These are phyloP conservation scores for Hibiscus tridactylites DNA, from an alignment of 345 rosid species.

Conservation along the genomic window DNA sequence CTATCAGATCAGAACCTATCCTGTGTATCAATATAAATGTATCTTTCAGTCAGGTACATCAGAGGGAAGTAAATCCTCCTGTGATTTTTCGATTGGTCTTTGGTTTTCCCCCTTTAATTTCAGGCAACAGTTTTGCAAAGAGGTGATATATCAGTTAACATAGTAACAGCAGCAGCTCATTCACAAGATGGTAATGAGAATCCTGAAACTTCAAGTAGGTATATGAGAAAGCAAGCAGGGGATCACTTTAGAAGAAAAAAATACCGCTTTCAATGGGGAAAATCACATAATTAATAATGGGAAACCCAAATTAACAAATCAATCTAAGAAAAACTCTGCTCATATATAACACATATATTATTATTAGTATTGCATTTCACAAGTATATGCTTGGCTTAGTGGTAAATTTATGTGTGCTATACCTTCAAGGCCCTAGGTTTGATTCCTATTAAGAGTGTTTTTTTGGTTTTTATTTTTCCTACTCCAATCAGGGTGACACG, in stretches of 20 bases:
- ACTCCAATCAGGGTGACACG: too few species aligned
- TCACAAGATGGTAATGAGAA: neutral
- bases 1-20: neutral
- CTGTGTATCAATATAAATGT: neutral
- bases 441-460: too few species aligned
- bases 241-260: neutral
- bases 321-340: neutral
- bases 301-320: neutral
- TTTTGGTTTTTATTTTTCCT: too few species aligned
- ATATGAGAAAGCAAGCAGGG: neutral
- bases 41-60: slow-evolving; percentile 11
- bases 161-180: slow-evolving; percentile 12
- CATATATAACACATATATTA: too few species aligned
- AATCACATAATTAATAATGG: too few species aligned
- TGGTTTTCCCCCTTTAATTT: slow-evolving; percentile 12
- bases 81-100: slow-evolving; percentile 43
- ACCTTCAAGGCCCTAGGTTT: too few species aligned
- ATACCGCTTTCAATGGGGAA: neutral
- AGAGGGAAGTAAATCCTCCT: slow-evolving; percentile 21
- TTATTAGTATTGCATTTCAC: too few species aligned
- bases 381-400: too few species aligned
- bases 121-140: slow-evolving; percentile 14
- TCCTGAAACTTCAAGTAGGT: neutral
- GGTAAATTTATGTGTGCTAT: too few species aligned
- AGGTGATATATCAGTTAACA: slow-evolving; percentile 19